Conservation (phyloP, 2,329 filamentous ascomycete genomes). For the Fusarium kyushuense region DNA sequence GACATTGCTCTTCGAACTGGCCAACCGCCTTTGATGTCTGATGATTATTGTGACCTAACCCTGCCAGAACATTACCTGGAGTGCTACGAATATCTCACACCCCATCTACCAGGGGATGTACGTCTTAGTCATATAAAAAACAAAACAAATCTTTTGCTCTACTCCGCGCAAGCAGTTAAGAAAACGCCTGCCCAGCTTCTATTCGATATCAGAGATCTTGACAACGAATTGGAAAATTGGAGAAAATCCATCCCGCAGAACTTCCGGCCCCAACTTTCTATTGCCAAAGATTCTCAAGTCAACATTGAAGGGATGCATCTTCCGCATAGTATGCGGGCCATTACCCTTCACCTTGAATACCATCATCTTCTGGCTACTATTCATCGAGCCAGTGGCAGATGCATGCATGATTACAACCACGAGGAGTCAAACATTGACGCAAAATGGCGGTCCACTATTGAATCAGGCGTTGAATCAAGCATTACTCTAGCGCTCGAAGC, state of each 20-base stretch:
- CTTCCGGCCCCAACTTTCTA: constrained; percentile 62
- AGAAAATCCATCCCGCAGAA: constrained; percentile 59
- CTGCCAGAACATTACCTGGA: constrained; percentile 45
- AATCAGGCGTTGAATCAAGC: constrained; percentile 63
- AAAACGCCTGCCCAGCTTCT: constrained; percentile 68
- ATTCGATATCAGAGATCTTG: constrained; percentile 66
- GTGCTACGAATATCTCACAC: constrained; percentile 42
- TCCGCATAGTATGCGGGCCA: constrained; percentile 59
- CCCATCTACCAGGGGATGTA: constrained; percentile 61
- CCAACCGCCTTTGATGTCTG: constrained; percentile 64
- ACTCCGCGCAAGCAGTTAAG: constrained; percentile 60
- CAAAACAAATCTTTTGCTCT: constrained; percentile 61
- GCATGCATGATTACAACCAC: constrained; percentile 42
- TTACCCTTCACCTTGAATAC: constrained; percentile 66
- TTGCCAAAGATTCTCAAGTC: constrained; percentile 45
- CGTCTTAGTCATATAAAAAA: constrained; percentile 65
- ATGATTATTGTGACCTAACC: constrained; percentile 51
- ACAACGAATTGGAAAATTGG: constrained; percentile 68
- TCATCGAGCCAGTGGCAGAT: constrained; percentile 66
- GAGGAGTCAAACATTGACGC: constrained; percentile 21
- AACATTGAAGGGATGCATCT: constrained; percentile 44
- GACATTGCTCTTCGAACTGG: constrained; percentile 66
- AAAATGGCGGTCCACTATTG: constrained; percentile 48
- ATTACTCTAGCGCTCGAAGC: constrained; percentile 66
- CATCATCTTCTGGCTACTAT: constrained; percentile 67